Conservation (phyloP, 176 grass and related monocot species). For the Phyllostachys edulis region DNA sequence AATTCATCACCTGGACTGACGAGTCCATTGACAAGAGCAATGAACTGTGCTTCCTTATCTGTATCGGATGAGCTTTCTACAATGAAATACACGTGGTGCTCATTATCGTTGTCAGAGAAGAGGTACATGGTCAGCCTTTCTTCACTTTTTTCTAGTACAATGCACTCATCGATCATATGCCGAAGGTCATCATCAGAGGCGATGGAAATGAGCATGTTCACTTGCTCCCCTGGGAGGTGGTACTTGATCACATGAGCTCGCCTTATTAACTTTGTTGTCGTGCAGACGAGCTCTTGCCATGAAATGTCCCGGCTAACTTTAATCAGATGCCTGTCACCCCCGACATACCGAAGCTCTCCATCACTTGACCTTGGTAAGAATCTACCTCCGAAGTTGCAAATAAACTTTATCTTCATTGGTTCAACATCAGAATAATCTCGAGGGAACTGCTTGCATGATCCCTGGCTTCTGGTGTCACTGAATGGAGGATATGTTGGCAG, state of each 20-base stretch:
- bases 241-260: conserved; percentile 65
- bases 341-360: conserved; percentile 66
- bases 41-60: conserved; percentile 57
- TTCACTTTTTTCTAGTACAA: conserved; percentile 34
- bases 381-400: conserved; percentile 73
- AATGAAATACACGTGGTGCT: conserved; percentile 35
- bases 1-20: conserved; percentile 14
- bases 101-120: conserved; percentile 55
- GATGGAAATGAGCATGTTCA: conserved; percentile 81
- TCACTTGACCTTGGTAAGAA: conserved; percentile 83
- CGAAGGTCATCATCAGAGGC: conserved; percentile 71
- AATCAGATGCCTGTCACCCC: conserved; percentile 69
- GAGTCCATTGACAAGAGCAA: conserved; percentile 67
- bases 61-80: conserved; percentile 23
- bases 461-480: conserved; percentile 21
- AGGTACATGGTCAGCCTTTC: conserved; percentile 72
- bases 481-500: conserved; percentile 28
- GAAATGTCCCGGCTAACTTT: conserved; percentile 55
- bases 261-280: conserved; percentile 44
- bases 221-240: conserved; percentile 72
- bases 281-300: conserved; percentile 61
- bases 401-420: conserved; percentile 58
- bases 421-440: conserved; percentile 18
- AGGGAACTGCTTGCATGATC: conserved; percentile 26
- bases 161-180: conserved; percentile 86